These are phyloP conservation scores for Fomitiporia mediterranea DNA, from an alignment of 1,284 basidiomycete species.

Conservation along the genomic window DNA sequence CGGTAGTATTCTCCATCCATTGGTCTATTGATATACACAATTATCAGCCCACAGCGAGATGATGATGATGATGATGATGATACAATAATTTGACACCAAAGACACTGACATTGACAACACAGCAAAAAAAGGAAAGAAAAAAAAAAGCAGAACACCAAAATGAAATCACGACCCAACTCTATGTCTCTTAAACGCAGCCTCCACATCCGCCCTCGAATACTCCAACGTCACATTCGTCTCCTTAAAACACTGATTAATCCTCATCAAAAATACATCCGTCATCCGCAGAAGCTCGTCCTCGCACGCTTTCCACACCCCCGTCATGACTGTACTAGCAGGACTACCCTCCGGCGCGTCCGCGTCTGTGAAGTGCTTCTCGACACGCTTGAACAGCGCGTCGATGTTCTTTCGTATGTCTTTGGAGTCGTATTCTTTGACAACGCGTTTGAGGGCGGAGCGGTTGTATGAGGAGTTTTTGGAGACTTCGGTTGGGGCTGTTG, in stretches of 20 bases:
- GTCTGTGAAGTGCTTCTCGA: slow-evolving; percentile 94
- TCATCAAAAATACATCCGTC: slow-evolving; percentile 61
- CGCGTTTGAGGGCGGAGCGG: slow-evolving; percentile 75
- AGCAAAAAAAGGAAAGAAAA: too few relatives aligned
- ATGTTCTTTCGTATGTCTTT: slow-evolving; percentile 89
- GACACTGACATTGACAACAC: too few relatives aligned
- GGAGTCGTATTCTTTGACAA: slow-evolving; percentile 78
- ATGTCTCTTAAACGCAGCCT: slow-evolving; percentile 70
- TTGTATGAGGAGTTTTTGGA: slow-evolving; percentile 74
- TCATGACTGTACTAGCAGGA: slow-evolving; percentile 51
- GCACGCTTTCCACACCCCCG: slow-evolving; percentile 84
- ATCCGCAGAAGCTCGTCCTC: slow-evolving; percentile 76
- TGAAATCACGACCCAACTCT: slow-evolving; percentile 26
- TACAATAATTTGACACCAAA: slow-evolving; percentile 20
- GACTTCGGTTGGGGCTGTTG: slow-evolving; percentile 78
- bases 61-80: too few relatives aligned
- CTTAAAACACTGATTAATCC: slow-evolving; percentile 74
- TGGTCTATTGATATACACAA: not conserved
- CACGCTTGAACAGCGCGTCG: slow-evolving; percentile 84
- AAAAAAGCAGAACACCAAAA: slow-evolving; percentile 10
- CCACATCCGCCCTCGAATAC: slow-evolving; percentile 72
- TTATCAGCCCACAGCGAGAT: slow-evolving; percentile 11
- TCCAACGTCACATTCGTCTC: slow-evolving; percentile 70
- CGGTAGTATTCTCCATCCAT: not conserved
- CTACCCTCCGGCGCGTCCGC: slow-evolving; percentile 63